Evolutionary conservation across 2,329 filamentous ascomycete genomes (phyloP), one percentile per base, ranked within the genome.

Genomic region (Fusarium ramigenum): DNA sequence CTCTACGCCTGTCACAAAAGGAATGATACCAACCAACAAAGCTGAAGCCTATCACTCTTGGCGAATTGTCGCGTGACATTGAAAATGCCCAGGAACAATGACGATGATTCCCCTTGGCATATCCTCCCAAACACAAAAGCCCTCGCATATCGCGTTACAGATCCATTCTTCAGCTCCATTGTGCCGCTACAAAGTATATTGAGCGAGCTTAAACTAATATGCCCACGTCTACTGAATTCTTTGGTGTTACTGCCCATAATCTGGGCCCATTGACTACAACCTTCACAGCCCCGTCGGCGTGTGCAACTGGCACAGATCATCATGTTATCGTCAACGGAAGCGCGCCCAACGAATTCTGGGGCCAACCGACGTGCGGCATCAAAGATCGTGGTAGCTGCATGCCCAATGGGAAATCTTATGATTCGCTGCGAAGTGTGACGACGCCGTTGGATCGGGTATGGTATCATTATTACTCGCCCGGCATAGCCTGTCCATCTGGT

Each of bases 221-320:
- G 61, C 63, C 50, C 16, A 66, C 63, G 16, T 32, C 37, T 4
- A 66, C 63, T 9, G 62, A 39, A 11, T 66, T 59, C 12, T 66
- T 66, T n/a, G 61, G 63, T 12, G 21, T 23, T 1, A 28, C 30
- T 4, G 61, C 52, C 25, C 16, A 60, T 8, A 66, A 66, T 1
- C 10, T 60, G 7, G 63, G 63, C 2, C 37, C 61, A 2, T 11
- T 66, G 3, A 66, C 63, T 5, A 66, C 63, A 3, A 60, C 50
- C 1, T 66, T 36, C 4, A 36, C 50, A 1, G 61, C 62, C 15
- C 61, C 63, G 2, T 25, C 43, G 1, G 47, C 63, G 7, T 66
- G 63, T 39, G 43, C 50, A 16, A 66, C 63, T 4, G 54, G 7
- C 2, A 40, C 18, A 0, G 54, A 66, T 4, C 1, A 66, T 9